phyloP scores from a whole-genome alignment of 129 eudicot genomes.

The Silybum marianum region DNA sequence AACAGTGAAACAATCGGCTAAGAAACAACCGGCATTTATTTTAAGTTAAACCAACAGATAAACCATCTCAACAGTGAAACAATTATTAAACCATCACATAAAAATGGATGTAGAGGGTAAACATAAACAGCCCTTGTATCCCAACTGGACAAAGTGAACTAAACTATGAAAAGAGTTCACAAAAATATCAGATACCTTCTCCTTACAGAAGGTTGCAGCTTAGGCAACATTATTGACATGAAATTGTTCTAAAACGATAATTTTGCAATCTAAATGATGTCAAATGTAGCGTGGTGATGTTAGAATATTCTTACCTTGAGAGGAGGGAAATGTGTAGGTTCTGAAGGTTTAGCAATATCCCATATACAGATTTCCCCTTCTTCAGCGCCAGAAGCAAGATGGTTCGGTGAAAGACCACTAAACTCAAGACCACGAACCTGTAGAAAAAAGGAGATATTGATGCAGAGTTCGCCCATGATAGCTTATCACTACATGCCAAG shows the following conservation, averaged over 20 bases:
- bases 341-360: constrained; percentile 80
- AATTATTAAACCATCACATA: neutral
- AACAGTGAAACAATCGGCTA: neutral
- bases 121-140: constrained; percentile 9
- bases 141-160: neutral
- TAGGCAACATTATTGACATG: neutral
- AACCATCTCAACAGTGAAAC: too few species aligned
- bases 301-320: constrained; percentile 62
- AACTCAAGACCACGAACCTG: constrained; percentile 99
- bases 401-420: constrained; percentile 72
- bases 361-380: constrained; percentile 98
- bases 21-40: neutral
- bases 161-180: constrained; percentile 2
- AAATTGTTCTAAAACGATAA: constrained; percentile 1
- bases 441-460: neutral
- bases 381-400: constrained; percentile 99
- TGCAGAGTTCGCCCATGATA: constrained; percentile 6
- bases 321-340: constrained; percentile 85
- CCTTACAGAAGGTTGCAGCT: constrained; percentile 10
- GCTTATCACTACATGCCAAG: neutral
- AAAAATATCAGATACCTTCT: neutral
- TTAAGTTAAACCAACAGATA: too few species aligned
- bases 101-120: neutral
- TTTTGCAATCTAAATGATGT: neutral
- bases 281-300: constrained; percentile 1